Conservation (phyloP, 1,284 basidiomycete genomes). For the Lignosus rhinocerotis region DNA sequence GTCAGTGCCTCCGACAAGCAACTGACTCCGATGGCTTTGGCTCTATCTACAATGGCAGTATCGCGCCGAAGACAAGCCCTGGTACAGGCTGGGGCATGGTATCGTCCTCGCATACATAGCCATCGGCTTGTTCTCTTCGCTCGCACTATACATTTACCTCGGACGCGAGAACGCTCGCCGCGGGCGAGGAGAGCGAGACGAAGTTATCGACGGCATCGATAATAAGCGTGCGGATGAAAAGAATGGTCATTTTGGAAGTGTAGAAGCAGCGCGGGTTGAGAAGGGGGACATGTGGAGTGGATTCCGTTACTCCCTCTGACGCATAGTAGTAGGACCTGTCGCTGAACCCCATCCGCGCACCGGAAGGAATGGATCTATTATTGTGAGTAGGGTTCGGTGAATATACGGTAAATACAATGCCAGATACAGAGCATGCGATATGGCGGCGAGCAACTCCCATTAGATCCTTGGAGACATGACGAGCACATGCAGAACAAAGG, state of each 20-base stretch:
- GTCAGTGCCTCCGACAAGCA: too few relatives aligned
- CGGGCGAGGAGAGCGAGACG: constrained; percentile 65
- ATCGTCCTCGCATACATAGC: constrained; percentile 72
- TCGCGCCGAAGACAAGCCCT: constrained; percentile 63
- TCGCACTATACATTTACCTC: constrained; percentile 47
- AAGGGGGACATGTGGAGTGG: constrained; percentile 52
- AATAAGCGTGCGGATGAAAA: constrained; percentile 31
- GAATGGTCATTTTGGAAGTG: constrained; percentile 41
- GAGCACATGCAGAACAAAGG: constrained; percentile 7
- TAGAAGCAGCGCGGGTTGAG: constrained; percentile 40
- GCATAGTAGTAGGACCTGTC: background rate
- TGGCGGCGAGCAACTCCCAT: constrained; percentile 21
- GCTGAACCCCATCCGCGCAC: background rate
- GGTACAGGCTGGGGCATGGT: constrained; percentile 68
- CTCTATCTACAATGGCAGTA: constrained; percentile 43
- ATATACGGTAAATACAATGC: constrained; percentile 27
- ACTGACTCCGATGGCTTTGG: background rate
- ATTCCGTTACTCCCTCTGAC: constrained; percentile 42
- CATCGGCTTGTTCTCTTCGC: constrained; percentile 58
- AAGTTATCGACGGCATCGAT: constrained; percentile 57
- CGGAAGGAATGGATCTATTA: constrained; percentile 5
- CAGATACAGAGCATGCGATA: constrained; percentile 24
- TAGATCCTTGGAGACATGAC: constrained; percentile 15
- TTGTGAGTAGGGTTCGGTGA: constrained; percentile 25
- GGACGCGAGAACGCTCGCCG: constrained; percentile 61